Percentiles rank a stretch among this genome's conserved stretches.
Evolutionary conservation across 2,329 filamentous ascomycete species (phyloP).

Genomic region (Eutypa lata): DNA sequence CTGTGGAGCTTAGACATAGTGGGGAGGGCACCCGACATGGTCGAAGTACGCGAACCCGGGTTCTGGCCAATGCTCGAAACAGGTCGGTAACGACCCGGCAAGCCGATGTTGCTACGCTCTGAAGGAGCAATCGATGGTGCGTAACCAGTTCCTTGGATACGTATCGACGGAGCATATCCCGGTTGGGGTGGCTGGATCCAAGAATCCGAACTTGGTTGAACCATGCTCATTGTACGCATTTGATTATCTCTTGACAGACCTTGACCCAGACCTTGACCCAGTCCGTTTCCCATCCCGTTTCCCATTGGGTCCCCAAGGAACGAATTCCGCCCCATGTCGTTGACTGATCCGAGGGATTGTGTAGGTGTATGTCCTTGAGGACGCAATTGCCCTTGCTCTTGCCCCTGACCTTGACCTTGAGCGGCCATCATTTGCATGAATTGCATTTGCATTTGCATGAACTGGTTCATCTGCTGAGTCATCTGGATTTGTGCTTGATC

Average conservation of each 20-base stretch:
- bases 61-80: slow-evolving; percentile 64
- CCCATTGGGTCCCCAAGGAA: slow-evolving; percentile 27
- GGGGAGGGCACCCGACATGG: slow-evolving; percentile 40
- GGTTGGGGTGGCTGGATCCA: slow-evolving; percentile 50
- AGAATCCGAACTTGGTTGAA: slow-evolving; percentile 63
- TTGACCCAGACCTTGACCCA: slow-evolving; percentile 41
- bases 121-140: slow-evolving; percentile 90
- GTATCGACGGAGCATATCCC: slow-evolving; percentile 50
- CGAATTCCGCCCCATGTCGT: slow-evolving; percentile 26
- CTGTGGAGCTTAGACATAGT: slow-evolving; percentile 37
- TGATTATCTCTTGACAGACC: slow-evolving; percentile 43
- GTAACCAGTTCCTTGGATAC: slow-evolving; percentile 59
- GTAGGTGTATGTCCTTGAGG: slow-evolving; percentile 37
- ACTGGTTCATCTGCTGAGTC: slow-evolving; percentile 79
- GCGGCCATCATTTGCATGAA: slow-evolving; percentile 80
- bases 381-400: slow-evolving; percentile 17
- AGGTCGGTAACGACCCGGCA: slow-evolving; percentile 86
- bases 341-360: slow-evolving; percentile 42
- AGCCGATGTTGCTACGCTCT: slow-evolving; percentile 88
- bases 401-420: slow-evolving; percentile 31
- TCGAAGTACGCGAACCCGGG: slow-evolving; percentile 34
- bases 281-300: slow-evolving; percentile 39
- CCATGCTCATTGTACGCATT: slow-evolving; percentile 78
- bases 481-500: slow-evolving; percentile 78
- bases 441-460: slow-evolving; percentile 94